Evolutionary conservation across 169 alveolate genomes (phyloP).

Genomic region (Cryptosporidium ubiquitum): DNA sequence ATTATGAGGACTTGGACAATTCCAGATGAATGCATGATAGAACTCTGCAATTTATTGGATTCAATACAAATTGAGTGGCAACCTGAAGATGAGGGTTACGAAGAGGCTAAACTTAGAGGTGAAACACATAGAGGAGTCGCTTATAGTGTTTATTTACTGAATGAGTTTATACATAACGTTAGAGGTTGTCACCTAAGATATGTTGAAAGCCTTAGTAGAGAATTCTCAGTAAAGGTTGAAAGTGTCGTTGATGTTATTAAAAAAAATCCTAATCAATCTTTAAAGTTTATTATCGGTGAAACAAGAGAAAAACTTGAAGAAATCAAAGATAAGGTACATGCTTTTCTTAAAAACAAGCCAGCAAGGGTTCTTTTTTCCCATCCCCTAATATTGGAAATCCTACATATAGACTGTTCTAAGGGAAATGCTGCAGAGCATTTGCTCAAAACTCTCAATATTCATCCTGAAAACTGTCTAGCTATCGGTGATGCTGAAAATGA

Average conservation of each 20-base stretch:
- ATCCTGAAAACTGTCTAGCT: slow-evolving; percentile 78
- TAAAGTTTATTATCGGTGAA: slow-evolving; percentile 66
- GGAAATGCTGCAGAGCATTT: slow-evolving; percentile 81
- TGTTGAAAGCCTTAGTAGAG: slow-evolving; percentile 64
- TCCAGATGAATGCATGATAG: slow-evolving; percentile 45
- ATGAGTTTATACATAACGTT: slow-evolving; percentile 48
- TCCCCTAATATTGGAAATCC: slow-evolving; percentile 80
- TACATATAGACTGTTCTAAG: slow-evolving; percentile 78
- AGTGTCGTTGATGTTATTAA: slow-evolving; percentile 51
- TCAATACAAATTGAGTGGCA: slow-evolving; percentile 70
- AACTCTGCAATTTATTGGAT: slow-evolving; percentile 50
- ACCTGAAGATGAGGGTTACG: slow-evolving; percentile 64
- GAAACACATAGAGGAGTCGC: slow-evolving; percentile 52
- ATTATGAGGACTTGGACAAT: slow-evolving; percentile 56
- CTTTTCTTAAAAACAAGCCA: slow-evolving; percentile 74
- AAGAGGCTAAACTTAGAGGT: slow-evolving; percentile 49
- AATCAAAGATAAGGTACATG: slow-evolving; percentile 72
- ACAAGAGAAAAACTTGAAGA: slow-evolving; percentile 64
- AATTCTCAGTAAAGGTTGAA: slow-evolving; percentile 45
- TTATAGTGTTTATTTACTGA: slow-evolving; percentile 56
- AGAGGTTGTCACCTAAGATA: slow-evolving; percentile 23
- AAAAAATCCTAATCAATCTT: slow-evolving; percentile 19
- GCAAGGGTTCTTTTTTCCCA: slow-evolving; percentile 77
- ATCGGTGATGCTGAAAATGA: slow-evolving; percentile 87
- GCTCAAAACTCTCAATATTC: slow-evolving; percentile 75